Percentiles rank a stretch among this genome's conserved stretches.
Evolutionary conservation across 1,284 basidiomycete species (phyloP).

Genomic region (Ustilago bromivora): DNA sequence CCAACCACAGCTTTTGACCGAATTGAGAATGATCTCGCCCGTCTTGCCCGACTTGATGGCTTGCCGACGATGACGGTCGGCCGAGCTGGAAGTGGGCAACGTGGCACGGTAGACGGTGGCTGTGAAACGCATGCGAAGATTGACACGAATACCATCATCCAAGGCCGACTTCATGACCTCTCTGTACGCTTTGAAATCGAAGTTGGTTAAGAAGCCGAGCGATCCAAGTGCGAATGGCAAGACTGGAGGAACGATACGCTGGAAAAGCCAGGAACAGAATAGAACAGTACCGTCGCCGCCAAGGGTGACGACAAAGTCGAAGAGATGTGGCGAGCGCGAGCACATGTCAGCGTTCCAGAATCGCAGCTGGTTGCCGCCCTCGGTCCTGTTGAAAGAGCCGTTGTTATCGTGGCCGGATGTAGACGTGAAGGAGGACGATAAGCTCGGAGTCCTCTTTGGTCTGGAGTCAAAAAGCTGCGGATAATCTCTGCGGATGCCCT

Average conservation of each 20-base stretch:
- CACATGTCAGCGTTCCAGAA: constrained; percentile 99
- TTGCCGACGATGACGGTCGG: constrained; percentile 54
- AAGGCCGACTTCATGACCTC: constrained; percentile 89
- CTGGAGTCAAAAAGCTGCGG: constrained; percentile 83
- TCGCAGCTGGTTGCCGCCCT: constrained; percentile 82
- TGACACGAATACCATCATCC: constrained; percentile 94
- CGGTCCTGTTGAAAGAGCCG: constrained; percentile 28
- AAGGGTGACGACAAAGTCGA: constrained; percentile 95
- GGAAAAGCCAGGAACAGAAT: constrained; percentile 99
- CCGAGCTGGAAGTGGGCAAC: constrained; percentile 40
- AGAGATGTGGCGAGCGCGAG: constrained; percentile 86
- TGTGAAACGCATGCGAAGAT: constrained; percentile 98
- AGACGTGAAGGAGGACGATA: constrained; percentile 43
- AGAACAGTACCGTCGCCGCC: constrained; percentile 98
- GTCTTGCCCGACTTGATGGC: constrained; percentile 65
- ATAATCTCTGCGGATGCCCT: constrained; percentile 84
- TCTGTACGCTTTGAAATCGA: constrained; percentile 90
- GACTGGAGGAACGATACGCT: constrained; percentile 95
- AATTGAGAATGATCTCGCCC: constrained; percentile 66
- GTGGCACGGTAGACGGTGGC: constrained; percentile 85
- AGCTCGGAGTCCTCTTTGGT: constrained; percentile 32
- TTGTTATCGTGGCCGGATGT: constrained; percentile 38
- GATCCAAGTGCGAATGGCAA: constrained; percentile 98
- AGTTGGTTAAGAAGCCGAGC: constrained; percentile 97
- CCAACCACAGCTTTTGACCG: constrained; percentile 65